Base-by-base conservation (phyloP, 2,329 filamentous ascomycete species). In the Paracamarosporium sp. region DNA sequence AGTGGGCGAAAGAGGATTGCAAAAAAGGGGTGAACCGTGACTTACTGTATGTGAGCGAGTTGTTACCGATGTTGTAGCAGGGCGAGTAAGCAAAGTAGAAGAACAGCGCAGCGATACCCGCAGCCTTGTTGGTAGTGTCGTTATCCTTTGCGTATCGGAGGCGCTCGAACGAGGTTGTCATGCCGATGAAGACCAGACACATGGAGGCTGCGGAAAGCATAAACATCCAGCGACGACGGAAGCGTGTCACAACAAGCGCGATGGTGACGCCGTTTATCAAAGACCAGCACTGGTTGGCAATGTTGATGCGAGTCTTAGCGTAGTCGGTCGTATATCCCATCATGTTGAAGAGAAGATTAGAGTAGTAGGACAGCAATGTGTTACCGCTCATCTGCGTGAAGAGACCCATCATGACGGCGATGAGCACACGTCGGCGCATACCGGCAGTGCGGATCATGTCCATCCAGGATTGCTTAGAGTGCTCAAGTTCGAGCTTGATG, bases 21-120 rank as follows among this genome's bases (percentile, higher is more conserved):
- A 20, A 76, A 80, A 52, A 35, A 7, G 27, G 33, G 27, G 40
- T 9, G 31, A 9, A 24, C 28, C 68, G 36, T 25, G 38, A 57
- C 57, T 30, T 60, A 63, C 60, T 88, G 72, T 88, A 88, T 0
- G 85, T 87, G 53, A 90, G 77, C 13, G 87, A 85, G 67, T 89
- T 89, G 71, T 88, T 87, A n/a, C 86, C 86, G 48, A 89, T 80
- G 64, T 88, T 88, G 70, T 89, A 89, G 59, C 62, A 68, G 3
- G 86, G 84, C 9, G 80, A 81, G 70, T 87, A 89, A 4, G 80
- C 77, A 60, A 87, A 88, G 63, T 85, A 86, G 73, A 86, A 88
- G 72, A 88, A 82, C 30, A 88, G 65, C 35, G 78, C 78, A 3
- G 79, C 76, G 24, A 79, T 74, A 15, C 66, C 63, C 31, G 78